Evolutionary conservation across 495 filamentous ascomycete species (phyloP).

Genomic region (Aspergillus incahuasiensis): DNA sequence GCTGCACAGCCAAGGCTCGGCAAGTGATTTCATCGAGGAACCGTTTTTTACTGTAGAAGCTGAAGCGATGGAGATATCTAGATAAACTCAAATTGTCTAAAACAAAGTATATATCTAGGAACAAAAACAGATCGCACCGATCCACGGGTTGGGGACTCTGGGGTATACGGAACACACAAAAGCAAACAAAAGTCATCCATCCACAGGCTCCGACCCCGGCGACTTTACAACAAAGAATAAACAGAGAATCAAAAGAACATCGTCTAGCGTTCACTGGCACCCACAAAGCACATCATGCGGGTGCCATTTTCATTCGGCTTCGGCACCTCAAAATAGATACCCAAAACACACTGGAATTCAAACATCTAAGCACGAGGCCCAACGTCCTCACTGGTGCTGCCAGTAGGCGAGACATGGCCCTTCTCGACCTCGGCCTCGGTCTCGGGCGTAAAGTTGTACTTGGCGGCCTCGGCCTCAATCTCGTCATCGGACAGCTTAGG

Average conservation of each 20-base stretch:
- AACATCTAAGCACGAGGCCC: background rate
- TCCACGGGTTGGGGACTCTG: conserved; percentile 6
- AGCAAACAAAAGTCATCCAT: background rate
- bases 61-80: no score
- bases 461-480: conserved; percentile 56
- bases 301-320: no score
- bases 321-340: no score
- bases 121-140: conserved; percentile 3
- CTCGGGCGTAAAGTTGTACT: conserved; percentile 52
- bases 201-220: background rate
- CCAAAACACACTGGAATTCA: no score
- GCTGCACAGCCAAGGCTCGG: no score
- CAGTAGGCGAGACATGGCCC: conserved; percentile 11
- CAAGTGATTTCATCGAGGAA: no score
- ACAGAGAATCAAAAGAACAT: background rate
- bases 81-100: background rate
- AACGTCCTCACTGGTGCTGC: background rate
- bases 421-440: conserved; percentile 28
- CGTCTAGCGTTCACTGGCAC: background rate
- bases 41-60: no score
- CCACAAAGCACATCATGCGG: background rate
- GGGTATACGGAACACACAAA: background rate
- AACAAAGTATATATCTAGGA: background rate
- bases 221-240: background rate
- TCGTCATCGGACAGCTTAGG: conserved; percentile 60